Base-by-base conservation (phyloP, 2,329 filamentous ascomycete genomes). In the Aureobasidium pullulans region DNA sequence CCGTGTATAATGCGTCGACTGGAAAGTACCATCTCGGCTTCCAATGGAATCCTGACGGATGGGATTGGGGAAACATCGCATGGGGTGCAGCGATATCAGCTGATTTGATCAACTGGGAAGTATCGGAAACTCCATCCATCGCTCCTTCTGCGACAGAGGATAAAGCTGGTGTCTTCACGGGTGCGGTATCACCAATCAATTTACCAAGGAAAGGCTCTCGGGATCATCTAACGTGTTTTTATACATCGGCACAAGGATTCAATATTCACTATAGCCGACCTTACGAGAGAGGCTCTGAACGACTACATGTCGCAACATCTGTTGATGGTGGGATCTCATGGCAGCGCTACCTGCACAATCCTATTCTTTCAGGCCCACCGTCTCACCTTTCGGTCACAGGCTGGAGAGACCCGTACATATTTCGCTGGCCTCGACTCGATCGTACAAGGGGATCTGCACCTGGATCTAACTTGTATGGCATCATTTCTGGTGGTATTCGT, bases 401-500 rank as follows among this genome's bases (percentile, higher is more conserved):
- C 3, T 78, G 72, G 70, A 66, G 76, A 59, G 76, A 78, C 61
- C 75, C 76, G 0, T 76, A 67, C 53, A 61, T 76, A 10, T 66
- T 60, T 40, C 39, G 60, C 6, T 74, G 72, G 72, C 60, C 66
- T 13, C 57, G 64, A 2, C 65, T 72, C 64, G 63, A 61, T 16
- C 43, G 32, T 11, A 53, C 62, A 6, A 58, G 68, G 7, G 60
- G 60, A 19, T 39, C 62, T 5, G 53, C 62, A 16, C 31, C 62
- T 5, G 56, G 63, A 8, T 34, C 64, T 5, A 67, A 62, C 4
- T 66, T 81, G 0, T 80, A 78, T 60, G 79, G 77, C 2, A 70
- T 80, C 11, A 69, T 81, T 8, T 79, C 78, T 0, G 79, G 79
- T 1, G 79, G 79, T 0, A 69, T 81, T 28, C 61, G 67, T 6